Conservation (phyloP, 2,329 filamentous ascomycete genomes). For the Nectriaceae sp. region DNA sequence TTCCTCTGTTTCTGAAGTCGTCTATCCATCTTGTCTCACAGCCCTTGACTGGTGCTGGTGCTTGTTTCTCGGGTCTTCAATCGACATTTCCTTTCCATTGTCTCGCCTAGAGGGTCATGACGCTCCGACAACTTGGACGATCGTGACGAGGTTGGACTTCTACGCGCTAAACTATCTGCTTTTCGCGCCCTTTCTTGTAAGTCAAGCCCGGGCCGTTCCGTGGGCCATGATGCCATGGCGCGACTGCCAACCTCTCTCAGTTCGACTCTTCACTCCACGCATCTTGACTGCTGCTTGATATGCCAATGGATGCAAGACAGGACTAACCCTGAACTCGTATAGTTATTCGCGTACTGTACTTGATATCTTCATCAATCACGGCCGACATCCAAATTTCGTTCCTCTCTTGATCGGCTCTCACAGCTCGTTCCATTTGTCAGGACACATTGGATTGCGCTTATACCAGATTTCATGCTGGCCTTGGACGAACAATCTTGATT, state of each 20-base stretch:
- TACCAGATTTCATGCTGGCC: conserved; percentile 6
- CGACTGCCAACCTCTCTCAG: conserved; percentile 9
- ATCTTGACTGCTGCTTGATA: too few species aligned
- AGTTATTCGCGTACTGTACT: neutral
- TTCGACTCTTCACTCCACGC: neutral
- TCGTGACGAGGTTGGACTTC: conserved; percentile 18
- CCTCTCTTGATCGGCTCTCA: conserved; percentile 4
- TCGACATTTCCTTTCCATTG: conserved; percentile 9
- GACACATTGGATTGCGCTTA: conserved; percentile 5
- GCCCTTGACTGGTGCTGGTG: conserved; percentile 23
- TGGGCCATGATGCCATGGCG: conserved; percentile 10
- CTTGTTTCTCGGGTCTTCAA: conserved; percentile 23
- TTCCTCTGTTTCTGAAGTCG: conserved; percentile 5
- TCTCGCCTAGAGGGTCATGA: conserved; percentile 21
- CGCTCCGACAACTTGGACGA: conserved; percentile 13
- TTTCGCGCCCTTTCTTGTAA: conserved; percentile 17
- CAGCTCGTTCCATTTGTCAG: conserved; percentile 1
- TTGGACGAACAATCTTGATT: neutral
- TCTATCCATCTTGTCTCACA: conserved; percentile 15
- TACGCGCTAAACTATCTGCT: conserved; percentile 14
- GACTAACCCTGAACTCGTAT: conserved; percentile 3
- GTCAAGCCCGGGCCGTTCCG: conserved; percentile 16
- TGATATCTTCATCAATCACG: conserved; percentile 2
- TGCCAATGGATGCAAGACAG: neutral
- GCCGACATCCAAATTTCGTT: conserved; percentile 9